Evolutionary conservation across 2,329 filamentous ascomycete genomes (phyloP).

Genomic region (Arthrobotrys pseudoclavata): DNA sequence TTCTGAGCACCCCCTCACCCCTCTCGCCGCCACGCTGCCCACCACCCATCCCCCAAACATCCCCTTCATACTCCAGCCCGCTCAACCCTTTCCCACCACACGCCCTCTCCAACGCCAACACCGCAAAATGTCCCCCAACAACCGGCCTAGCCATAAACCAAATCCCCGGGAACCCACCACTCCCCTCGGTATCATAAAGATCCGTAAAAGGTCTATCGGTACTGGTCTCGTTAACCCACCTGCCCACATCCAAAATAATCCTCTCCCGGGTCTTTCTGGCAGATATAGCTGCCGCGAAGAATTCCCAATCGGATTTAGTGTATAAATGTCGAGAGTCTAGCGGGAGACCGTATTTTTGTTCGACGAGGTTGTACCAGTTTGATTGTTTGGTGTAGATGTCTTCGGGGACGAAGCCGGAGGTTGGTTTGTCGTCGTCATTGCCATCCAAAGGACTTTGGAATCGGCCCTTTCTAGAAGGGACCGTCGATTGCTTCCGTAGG

Average conservation of each 20-base stretch:
- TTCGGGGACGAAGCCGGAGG: slow-evolving; percentile 74
- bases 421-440: background rate
- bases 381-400: slow-evolving; percentile 83
- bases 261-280: slow-evolving; percentile 76
- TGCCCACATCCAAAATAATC: slow-evolving; percentile 80
- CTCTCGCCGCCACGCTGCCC: slow-evolving; percentile 7
- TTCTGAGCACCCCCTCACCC: background rate
- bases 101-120: slow-evolving; percentile 82
- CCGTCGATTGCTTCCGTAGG: slow-evolving; percentile 60
- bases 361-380: slow-evolving; percentile 82
- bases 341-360: slow-evolving; percentile 85
- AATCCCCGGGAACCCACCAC: slow-evolving; percentile 80
- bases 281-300: slow-evolving; percentile 85
- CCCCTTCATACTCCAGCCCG: slow-evolving; percentile 69
- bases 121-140: slow-evolving; percentile 87
- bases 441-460: slow-evolving; percentile 4
- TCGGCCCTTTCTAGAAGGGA: background rate
- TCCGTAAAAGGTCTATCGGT: slow-evolving; percentile 85
- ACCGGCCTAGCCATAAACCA: slow-evolving; percentile 86
- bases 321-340: slow-evolving; percentile 86
- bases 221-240: slow-evolving; percentile 85
- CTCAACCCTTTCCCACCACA: slow-evolving; percentile 78
- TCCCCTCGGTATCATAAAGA: slow-evolving; percentile 83
- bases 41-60: slow-evolving; percentile 44
- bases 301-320: slow-evolving; percentile 91